These are phyloP conservation scores for Pyrenophora tritici-repentis DNA, from an alignment of 2,329 filamentous ascomycete species.

Conservation along the genomic window DNA sequence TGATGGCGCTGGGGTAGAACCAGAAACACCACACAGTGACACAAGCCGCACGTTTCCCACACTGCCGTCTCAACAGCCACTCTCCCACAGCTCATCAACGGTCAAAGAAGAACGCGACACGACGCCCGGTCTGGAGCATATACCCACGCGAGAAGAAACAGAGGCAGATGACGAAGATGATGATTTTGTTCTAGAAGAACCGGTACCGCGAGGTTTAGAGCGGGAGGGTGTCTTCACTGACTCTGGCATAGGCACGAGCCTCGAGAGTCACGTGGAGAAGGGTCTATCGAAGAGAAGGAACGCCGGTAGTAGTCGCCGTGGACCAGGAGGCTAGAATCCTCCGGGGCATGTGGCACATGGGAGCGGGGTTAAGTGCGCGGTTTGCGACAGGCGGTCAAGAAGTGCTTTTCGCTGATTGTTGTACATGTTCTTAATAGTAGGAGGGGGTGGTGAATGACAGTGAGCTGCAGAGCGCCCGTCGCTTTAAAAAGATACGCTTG, in stretches of 20 bases:
- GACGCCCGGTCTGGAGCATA: conserved; percentile 21
- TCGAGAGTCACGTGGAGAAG: conserved; percentile 44
- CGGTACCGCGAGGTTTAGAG: conserved; percentile 15
- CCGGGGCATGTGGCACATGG: background rate
- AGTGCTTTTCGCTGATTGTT: no score
- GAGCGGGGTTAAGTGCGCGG: background rate
- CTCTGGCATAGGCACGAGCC: conserved; percentile 56
- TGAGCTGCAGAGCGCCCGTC: no score
- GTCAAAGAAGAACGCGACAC: conserved; percentile 26
- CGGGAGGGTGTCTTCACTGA: conserved; percentile 36
- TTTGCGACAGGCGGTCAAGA: background rate
- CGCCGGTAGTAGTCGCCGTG: background rate
- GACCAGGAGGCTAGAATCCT: background rate
- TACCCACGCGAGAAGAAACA: conserved; percentile 32
- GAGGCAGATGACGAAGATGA: conserved; percentile 54
- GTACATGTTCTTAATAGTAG: background rate
- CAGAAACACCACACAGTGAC: conserved; percentile 48
- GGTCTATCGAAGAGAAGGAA: conserved; percentile 19
- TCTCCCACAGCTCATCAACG: conserved; percentile 45
- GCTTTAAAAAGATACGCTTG: no score
- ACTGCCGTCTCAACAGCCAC: conserved; percentile 49
- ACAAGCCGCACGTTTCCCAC: conserved; percentile 57
- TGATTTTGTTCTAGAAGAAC: conserved; percentile 50
- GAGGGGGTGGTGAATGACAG: no score
- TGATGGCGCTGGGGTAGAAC: conserved; percentile 19